Evolutionary conservation across 495 filamentous ascomycete species (phyloP), one percentile per base, ranked within the genome.

Genomic region (Rhizodiscina lignyota): DNA sequence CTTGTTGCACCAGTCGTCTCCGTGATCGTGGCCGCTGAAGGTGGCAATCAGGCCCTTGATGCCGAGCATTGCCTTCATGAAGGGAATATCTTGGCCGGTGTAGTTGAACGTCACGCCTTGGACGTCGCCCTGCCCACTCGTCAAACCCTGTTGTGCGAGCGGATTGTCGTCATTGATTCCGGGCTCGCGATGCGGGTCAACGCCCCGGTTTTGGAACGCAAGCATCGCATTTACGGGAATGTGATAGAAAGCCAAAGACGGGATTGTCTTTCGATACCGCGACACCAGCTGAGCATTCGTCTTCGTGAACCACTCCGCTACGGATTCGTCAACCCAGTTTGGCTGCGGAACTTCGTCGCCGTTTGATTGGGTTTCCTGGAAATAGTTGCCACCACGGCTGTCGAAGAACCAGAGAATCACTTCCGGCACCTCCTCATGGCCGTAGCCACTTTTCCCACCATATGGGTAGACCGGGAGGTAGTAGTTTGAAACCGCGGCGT

Each of bases 341-440:
- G 52, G 0, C 45, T 47, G n/a, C n/a, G n/a, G n/a, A n/a, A n/a
- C n/a, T n/a, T n/a, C n/a, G n/a, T n/a, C n/a, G n/a, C n/a, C 18
- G 54, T 41, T 5, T 38, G 29, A 8, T 58, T 42, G 10, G 62
- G 43, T 4, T 49, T 47, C 12, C 63, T 52, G 32, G 52, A 32
- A 0, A 53, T 34, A 5, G 42, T 40, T 60, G 1, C 79, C 79
- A 24, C 78, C 78, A 23, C 65, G 64, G 35, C 63, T 70, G 49
- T 85, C 79, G 45, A 85, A 83, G 57, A 83, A 83, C 74, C 75
- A 85, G 20, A 83, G 61, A 3, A 85, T 41, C 10, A 77, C 54
- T 8, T 52, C 52, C 5, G 67, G 68, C 2, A 37, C 55, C 1
- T 51, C 22, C 29, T 55, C 50, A 8, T 37, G 20, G 12, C 51